phyloP scores from a whole-genome alignment of 2,329 filamentous ascomycete species.

The Keithomyces neogunnii region DNA sequence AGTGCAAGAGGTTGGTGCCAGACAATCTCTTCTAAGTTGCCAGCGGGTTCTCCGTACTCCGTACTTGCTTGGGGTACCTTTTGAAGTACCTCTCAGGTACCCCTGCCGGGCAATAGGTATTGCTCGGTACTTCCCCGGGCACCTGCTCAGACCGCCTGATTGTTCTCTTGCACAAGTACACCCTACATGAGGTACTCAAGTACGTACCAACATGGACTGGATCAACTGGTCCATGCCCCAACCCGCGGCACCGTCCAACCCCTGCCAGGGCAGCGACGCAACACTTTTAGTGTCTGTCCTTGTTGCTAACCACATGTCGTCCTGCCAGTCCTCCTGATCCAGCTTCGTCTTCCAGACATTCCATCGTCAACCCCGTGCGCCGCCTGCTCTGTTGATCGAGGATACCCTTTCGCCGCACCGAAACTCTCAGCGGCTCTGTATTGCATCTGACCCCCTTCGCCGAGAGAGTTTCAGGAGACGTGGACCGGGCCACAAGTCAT shows the following conservation, averaged over 20 bases:
- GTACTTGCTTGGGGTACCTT: no score
- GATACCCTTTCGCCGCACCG: background rate
- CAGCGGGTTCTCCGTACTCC: no score
- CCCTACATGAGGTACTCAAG: no score
- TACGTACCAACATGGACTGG: no score
- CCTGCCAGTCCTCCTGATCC: conserved; percentile 23
- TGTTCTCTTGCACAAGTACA: no score
- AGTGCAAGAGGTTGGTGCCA: background rate
- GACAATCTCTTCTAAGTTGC: no score
- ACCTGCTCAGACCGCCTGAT: no score
- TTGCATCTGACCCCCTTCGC: background rate
- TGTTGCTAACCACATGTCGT: conserved; percentile 21
- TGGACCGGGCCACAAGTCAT: background rate
- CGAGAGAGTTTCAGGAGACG: background rate
- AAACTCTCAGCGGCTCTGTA: background rate
- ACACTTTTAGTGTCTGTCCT: conserved; percentile 12
- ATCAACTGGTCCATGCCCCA: no score
- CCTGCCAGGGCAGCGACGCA: conserved; percentile 12
- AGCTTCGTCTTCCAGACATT: conserved; percentile 6
- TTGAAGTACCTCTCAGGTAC: no score
- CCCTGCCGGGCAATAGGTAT: no score
- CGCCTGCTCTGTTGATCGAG: background rate
- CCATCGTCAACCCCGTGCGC: background rate
- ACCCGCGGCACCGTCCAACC: background rate
- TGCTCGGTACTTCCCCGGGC: no score